Base-by-base conservation (phyloP, 192 early-diverging fungal genomes). In the Spinellus fusiger region DNA sequence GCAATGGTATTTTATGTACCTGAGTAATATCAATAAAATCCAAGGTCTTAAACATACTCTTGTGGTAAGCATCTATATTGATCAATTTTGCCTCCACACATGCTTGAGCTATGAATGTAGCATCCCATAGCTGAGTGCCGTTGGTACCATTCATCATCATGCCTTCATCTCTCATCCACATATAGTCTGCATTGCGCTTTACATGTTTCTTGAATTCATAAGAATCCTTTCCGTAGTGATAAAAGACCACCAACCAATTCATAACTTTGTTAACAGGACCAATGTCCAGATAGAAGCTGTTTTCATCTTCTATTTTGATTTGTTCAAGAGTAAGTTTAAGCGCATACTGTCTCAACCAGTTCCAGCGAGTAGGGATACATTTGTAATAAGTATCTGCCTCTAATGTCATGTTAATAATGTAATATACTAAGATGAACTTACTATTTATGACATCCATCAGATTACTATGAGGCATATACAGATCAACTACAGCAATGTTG, bases 71-170 rank as follows among this genome's bases (percentile, higher is more conserved):
- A 23, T 75, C 65, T 52, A 88, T 82, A 4, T 86, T 65, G 0
- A 87, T 92, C 31, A 97, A 73, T 10, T 85, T 84, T 5, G 86
- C 73, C 47, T 97, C 96, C 4, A 90, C 76, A 1, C 81, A 70
- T 0, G 95, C 96, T 65, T 96, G 95, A 31, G 85, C 86, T 32
- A 83, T 73, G 74, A 97, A 91, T 0, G 92, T 82, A 2, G 92
- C 88, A 71, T 99, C 96, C 96, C 96, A 99, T 31, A 98, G 73
- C 71, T 99, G 96, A 55, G 87, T 90, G 10, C 96, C 96, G 59
- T 99, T 97, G 15, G 96, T 99, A 9, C 95, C 95, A 65, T 92
- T 93, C 75, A 91, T 90, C 73, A 92, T 89, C 87, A 99, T 84
- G 2, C 96, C 96, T 61, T 89, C 86, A 23, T 70, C 56, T 50